Conservation (phyloP, 2,329 filamentous ascomycete species). For the Penicillium sp. region DNA sequence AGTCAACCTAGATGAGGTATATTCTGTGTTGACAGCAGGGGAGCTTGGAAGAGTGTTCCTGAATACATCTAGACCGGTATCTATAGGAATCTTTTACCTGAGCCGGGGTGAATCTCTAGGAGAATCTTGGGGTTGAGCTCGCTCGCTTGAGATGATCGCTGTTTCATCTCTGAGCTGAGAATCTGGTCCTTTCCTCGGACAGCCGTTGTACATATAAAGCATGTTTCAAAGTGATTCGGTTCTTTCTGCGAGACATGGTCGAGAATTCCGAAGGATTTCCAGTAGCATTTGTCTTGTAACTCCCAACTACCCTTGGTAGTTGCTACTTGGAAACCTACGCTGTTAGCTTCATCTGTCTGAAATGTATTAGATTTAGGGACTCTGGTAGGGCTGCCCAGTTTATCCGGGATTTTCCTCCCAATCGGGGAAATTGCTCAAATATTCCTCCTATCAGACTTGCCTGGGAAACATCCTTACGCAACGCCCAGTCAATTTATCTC, state of each 20-base stretch:
- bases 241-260: background rate
- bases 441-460: conserved; percentile 21
- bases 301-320: background rate
- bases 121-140: background rate
- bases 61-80: conserved; percentile 10
- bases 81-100: conserved; percentile 4
- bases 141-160: background rate
- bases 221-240: conserved; percentile 12
- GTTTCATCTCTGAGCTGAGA: background rate
- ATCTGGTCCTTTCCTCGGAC: conserved; percentile 4
- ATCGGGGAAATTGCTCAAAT: conserved; percentile 15
- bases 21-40: background rate
- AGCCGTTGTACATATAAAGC: conserved; percentile 25
- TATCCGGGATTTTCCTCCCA: conserved; percentile 24
- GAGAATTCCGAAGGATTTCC: background rate
- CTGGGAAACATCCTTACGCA: background rate
- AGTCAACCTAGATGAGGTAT: conserved; percentile 17
- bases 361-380: background rate
- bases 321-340: background rate
- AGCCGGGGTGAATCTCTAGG: background rate
- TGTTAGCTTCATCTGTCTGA: background rate
- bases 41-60: conserved; percentile 2
- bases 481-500: conserved; percentile 7
- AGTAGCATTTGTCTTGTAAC: background rate
- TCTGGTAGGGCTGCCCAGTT: background rate